A percentile compares a stretch with the other conserved stretches of the same genome.
phyloP scores from a whole-genome alignment of 208 protist genomes.

The Histomonas meleagridis region DNA sequence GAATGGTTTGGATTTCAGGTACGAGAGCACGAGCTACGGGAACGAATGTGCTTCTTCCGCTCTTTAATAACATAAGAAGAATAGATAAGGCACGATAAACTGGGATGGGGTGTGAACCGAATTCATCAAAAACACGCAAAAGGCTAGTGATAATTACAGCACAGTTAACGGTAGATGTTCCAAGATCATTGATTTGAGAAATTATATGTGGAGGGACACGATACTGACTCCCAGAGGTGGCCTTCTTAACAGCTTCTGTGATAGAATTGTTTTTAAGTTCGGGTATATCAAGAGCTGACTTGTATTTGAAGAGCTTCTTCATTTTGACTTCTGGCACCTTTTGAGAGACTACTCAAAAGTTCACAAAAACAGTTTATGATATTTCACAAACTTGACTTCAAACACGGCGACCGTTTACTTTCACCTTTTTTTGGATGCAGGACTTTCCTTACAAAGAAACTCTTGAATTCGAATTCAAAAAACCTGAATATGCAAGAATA shows the following conservation, averaged over 20 bases:
- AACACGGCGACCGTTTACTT: too few species aligned
- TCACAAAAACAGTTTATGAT: too few species aligned
- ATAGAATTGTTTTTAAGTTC: not conserved
- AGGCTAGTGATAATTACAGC: not conserved
- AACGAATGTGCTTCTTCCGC: not conserved
- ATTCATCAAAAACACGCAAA: not conserved
- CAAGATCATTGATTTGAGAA: not conserved
- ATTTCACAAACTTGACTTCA: too few species aligned
- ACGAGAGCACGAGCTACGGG: not conserved
- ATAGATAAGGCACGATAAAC: not conserved
- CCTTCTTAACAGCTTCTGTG: not conserved
- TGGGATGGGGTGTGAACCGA: not conserved
- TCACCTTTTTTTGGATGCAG: too few species aligned
- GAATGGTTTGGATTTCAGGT: conserved; percentile 7
- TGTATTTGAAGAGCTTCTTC: not conserved
- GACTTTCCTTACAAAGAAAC: not conserved
- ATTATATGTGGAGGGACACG: not conserved
- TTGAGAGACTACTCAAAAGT: too few species aligned
- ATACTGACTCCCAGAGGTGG: not conserved
- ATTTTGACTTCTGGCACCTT: too few species aligned
- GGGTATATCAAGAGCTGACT: not conserved
- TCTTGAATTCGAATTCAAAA: not conserved
- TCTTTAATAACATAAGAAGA: not conserved
- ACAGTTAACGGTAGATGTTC: not conserved
- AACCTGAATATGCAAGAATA: not conserved